Percentiles rank a stretch among this genome's conserved stretches.
These are phyloP conservation scores for Crithidia fasciculata DNA, from an alignment of 208 protist genomes.

Conservation along the genomic window DNA sequence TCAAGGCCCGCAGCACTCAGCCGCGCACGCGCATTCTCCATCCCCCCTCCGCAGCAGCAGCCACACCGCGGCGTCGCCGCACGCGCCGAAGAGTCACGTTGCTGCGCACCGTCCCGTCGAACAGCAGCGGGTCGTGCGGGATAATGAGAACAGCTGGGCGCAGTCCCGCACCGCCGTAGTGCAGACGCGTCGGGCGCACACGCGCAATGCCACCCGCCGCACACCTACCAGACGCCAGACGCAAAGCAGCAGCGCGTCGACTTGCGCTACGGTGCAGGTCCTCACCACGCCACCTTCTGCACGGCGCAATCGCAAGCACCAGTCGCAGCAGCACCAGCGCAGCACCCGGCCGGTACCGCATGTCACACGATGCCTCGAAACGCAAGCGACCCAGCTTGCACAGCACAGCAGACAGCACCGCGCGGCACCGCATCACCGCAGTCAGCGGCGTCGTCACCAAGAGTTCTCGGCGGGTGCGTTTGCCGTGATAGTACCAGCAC, in stretches of 20 bases:
- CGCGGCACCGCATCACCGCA: neutral
- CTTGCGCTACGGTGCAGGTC: too few species aligned
- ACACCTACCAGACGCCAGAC: constrained; percentile 69
- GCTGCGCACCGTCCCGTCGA: constrained; percentile 73
- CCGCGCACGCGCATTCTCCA: constrained; percentile 39
- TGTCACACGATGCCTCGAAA: constrained; percentile 63
- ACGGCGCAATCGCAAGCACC: constrained; percentile 43
- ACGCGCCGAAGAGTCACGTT: constrained; percentile 76
- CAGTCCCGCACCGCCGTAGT: constrained; percentile 49
- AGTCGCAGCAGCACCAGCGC: constrained; percentile 80
- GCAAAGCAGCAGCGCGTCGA: constrained; percentile 64
- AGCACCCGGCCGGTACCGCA: constrained; percentile 76
- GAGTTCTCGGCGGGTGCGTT: constrained; percentile 58
- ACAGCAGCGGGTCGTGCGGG: constrained; percentile 85
- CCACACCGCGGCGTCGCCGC: constrained; percentile 51
- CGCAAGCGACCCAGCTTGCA: constrained; percentile 36
- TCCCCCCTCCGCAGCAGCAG: constrained; percentile 52
- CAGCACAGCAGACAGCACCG: neutral
- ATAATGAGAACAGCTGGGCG: constrained; percentile 82
- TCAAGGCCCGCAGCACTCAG: constrained; percentile 34
- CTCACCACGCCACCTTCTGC: constrained; percentile 79
- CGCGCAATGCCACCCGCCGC: constrained; percentile 60
- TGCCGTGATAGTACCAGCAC: constrained; percentile 68
- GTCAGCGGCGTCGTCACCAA: neutral
- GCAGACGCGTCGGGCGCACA: constrained; percentile 46